Percentiles rank a stretch among this genome's conserved stretches.
Evolutionary conservation across 2,329 filamentous ascomycete species (phyloP).

Genomic region (Zopfia rhizophila): DNA sequence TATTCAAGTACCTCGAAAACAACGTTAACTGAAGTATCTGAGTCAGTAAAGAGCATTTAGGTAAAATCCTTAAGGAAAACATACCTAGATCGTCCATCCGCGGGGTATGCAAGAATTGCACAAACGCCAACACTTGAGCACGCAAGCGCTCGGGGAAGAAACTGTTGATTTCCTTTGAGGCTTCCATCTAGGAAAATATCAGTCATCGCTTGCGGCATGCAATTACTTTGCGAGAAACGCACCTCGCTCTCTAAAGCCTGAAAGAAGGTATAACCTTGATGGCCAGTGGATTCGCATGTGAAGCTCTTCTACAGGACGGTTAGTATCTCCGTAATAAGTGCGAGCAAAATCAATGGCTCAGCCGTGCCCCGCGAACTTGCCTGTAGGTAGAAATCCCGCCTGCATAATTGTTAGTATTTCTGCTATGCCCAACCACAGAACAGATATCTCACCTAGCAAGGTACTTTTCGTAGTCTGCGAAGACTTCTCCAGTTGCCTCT

Average conservation of each 20-base stretch:
- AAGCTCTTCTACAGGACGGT: constrained; percentile 74
- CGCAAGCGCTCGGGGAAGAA: constrained; percentile 92
- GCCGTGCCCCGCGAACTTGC: constrained; percentile 59
- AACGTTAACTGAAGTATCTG: constrained; percentile 36
- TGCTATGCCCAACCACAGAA: neutral
- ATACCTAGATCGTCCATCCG: constrained; percentile 84
- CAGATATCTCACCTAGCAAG: constrained; percentile 74
- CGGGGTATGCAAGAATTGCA: constrained; percentile 86
- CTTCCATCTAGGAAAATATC: constrained; percentile 58
- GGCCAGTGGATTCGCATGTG: constrained; percentile 95
- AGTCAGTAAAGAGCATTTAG: constrained; percentile 54
- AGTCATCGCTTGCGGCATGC: constrained; percentile 19
- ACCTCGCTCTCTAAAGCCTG: constrained; percentile 93
- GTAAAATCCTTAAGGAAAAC: constrained; percentile 35
- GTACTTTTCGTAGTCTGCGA: constrained; percentile 88
- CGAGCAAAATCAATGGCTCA: no score
- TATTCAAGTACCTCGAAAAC: constrained; percentile 39
- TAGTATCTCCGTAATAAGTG: constrained; percentile 20
- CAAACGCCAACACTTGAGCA: constrained; percentile 86
- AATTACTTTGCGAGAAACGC: constrained; percentile 52
- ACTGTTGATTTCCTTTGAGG: constrained; percentile 88
- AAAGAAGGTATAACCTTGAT: constrained; percentile 90
- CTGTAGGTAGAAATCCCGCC: constrained; percentile 94
- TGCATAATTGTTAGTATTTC: constrained; percentile 52
- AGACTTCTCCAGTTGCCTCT: constrained; percentile 88